phyloP scores from a whole-genome alignment of 2,329 filamentous ascomycete species.

The Bipolaris sorokiniana region DNA sequence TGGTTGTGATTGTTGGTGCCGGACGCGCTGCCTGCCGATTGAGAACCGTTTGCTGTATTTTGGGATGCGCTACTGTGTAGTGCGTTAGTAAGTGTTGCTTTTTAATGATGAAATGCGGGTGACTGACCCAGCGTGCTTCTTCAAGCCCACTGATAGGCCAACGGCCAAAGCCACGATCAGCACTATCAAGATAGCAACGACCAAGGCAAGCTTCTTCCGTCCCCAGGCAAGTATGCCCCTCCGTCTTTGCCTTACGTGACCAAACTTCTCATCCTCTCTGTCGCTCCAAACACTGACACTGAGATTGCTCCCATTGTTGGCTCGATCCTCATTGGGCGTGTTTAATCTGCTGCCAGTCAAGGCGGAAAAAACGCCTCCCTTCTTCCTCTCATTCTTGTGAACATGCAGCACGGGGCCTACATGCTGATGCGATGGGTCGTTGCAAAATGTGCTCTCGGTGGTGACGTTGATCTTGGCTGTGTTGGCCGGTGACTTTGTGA shows the following conservation, averaged over 20 bases:
- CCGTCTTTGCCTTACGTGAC: conserved; percentile 31
- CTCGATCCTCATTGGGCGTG: conserved; percentile 36
- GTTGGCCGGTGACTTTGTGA: conserved; percentile 24
- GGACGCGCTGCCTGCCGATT: neutral
- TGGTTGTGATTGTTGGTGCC: neutral
- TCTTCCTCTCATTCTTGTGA: conserved; percentile 21
- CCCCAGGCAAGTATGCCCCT: conserved; percentile 41
- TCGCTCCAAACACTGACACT: conserved; percentile 49
- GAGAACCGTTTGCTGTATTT: neutral
- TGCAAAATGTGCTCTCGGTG: conserved; percentile 39
- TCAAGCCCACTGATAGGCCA: conserved; percentile 51
- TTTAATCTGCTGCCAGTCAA: conserved; percentile 33
- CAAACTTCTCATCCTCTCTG: conserved; percentile 42
- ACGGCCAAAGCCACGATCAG: conserved; percentile 49
- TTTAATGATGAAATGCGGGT: neutral
- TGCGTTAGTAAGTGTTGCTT: conserved; percentile 7
- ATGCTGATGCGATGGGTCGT: conserved; percentile 34
- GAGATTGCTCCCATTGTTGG: conserved; percentile 37
- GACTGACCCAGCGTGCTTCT: conserved; percentile 39
- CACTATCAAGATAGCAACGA: conserved; percentile 41
- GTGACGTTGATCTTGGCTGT: conserved; percentile 34
- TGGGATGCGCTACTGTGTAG: conserved; percentile 2
- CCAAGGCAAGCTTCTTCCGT: conserved; percentile 49
- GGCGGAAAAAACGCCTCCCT: conserved; percentile 25
- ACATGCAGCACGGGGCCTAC: conserved; percentile 30